Base-by-base conservation (phyloP, 1,284 basidiomycete species). In the Sphagnurus paluster region DNA sequence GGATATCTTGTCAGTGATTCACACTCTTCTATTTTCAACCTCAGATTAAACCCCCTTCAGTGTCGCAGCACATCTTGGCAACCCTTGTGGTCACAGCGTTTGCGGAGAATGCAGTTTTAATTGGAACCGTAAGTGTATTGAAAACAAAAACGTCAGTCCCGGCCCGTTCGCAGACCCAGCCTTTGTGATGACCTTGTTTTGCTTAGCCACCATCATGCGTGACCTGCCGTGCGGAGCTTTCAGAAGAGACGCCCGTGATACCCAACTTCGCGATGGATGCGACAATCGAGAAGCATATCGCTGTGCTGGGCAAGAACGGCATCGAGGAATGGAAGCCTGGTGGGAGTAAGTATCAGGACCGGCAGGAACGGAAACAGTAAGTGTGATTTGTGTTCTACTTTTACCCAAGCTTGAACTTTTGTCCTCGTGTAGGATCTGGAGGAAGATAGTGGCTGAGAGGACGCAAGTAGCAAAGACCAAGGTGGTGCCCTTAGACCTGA, bases 41-140 rank as follows among this genome's bases (percentile, higher is more conserved):
- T 7, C 14, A 30, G 41, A 32, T 50, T 26, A 1, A 51, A 23
- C 14, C 32, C 13, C 24, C 40, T 46, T 7, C 48, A 82, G 79
- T 44, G 76, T 72, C 32, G 72, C 70, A 29, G 63, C 77, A n/a
- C 76, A 80, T 56, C 47, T 75, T 28, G 66, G 71, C 17, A 81
- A 76, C 56, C 79, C 79, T 4, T 82, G 79, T 52, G 79, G 79
- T 16, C 79, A 82, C 56, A 76, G 71, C 23, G 70, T 73, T 44
- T 82, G 79, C 44, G 79, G 76, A 9, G 68, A 72, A 39, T 82
- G 79, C 53, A 74, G 70, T 10, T 69, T 71, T 62, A 57, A 64
- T 46, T 82, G 79, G 79, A 60, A 72, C 42, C 52, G 56, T 28
- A 67, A 67, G 49, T 72, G 72, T 16, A 14, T 14, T 16, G 3